Percentiles rank a stretch among this genome's conserved stretches.
Evolutionary conservation across 2,329 filamentous ascomycete genomes (phyloP).

Genomic region (Elsinoe batatas): DNA sequence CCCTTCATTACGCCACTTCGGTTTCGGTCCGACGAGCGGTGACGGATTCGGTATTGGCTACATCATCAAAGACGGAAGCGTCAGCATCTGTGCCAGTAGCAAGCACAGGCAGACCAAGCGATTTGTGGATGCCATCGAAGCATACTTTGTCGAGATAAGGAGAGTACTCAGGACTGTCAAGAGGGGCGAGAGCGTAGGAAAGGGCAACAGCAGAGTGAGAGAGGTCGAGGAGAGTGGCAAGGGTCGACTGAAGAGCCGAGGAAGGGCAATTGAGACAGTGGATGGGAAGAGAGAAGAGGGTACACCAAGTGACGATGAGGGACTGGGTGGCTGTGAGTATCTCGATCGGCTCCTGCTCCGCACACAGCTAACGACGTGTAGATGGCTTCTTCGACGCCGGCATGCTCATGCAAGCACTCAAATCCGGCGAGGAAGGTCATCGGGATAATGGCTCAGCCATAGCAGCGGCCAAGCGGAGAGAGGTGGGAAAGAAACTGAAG

Average conservation of each 20-base stretch:
- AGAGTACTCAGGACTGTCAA: constrained; percentile 67
- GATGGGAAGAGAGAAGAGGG: constrained; percentile 55
- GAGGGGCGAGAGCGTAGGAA: constrained; percentile 43
- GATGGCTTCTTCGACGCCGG: constrained; percentile 97
- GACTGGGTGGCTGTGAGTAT: constrained; percentile 82
- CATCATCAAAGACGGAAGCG: constrained; percentile 91
- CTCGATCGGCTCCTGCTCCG: constrained; percentile 13
- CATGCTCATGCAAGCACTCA: constrained; percentile 82
- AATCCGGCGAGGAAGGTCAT: constrained; percentile 52
- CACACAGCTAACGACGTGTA: constrained; percentile 30
- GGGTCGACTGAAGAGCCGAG: constrained; percentile 57
- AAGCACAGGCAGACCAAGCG: constrained; percentile 90
- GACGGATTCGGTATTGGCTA: constrained; percentile 97
- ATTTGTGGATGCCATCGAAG: constrained; percentile 81
- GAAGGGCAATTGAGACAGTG: constrained; percentile 56
- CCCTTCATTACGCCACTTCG: constrained; percentile 86
- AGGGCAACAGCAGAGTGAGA: constrained; percentile 47
- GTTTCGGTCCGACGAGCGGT: constrained; percentile 86
- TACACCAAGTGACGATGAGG: constrained; percentile 66
- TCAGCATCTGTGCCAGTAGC: constrained; percentile 83
- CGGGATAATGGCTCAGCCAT: constrained; percentile 28
- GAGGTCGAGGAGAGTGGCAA: constrained; percentile 53
- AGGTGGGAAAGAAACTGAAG: constrained; percentile 65
- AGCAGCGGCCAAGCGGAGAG: constrained; percentile 52
- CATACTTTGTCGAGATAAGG: constrained; percentile 81